Conservation (phyloP, 495 filamentous ascomycete species). For the Pseudoneurospora amorphoporcata region DNA sequence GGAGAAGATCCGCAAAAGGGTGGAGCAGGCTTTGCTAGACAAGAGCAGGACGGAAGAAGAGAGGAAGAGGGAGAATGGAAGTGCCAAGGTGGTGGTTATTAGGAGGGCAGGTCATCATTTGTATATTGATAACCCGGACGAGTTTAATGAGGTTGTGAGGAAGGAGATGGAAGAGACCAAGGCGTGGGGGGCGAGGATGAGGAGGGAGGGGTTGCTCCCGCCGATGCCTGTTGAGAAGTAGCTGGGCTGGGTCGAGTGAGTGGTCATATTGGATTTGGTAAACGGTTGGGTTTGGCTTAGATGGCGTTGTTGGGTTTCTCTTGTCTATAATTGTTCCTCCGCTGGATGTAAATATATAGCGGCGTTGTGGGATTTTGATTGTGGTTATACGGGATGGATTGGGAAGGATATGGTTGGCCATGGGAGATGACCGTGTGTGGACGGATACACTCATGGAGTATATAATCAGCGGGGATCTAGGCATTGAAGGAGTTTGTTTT, state of each 20-base stretch:
- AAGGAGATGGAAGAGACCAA: conserved; percentile 68
- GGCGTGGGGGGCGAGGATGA: conserved; percentile 2
- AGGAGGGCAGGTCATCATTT: conserved; percentile 82
- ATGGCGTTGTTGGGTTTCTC: not conserved
- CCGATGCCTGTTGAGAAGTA: not conserved
- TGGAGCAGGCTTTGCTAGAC: conserved; percentile 42
- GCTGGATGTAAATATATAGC: not conserved
- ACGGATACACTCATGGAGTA: not conserved
- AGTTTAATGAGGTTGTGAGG: conserved; percentile 72
- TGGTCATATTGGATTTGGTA: not conserved
- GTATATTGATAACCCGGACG: conserved; percentile 80
- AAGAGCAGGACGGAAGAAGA: conserved; percentile 48
- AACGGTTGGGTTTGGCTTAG: not conserved
- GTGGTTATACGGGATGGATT: not conserved
- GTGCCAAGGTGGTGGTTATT: conserved; percentile 77
- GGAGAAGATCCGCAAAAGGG: conserved; percentile 66
- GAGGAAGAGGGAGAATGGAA: conserved; percentile 59
- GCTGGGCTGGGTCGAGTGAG: not conserved
- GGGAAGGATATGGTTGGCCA: not conserved
- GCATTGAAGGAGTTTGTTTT: not conserved
- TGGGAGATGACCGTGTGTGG: not conserved
- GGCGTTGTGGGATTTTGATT: not conserved
- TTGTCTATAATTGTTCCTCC: not conserved
- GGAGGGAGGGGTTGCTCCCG: not conserved
- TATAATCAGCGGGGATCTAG: not conserved